Conservation (phyloP, 179 eudicot species). For the Beta lomatogona region DNA sequence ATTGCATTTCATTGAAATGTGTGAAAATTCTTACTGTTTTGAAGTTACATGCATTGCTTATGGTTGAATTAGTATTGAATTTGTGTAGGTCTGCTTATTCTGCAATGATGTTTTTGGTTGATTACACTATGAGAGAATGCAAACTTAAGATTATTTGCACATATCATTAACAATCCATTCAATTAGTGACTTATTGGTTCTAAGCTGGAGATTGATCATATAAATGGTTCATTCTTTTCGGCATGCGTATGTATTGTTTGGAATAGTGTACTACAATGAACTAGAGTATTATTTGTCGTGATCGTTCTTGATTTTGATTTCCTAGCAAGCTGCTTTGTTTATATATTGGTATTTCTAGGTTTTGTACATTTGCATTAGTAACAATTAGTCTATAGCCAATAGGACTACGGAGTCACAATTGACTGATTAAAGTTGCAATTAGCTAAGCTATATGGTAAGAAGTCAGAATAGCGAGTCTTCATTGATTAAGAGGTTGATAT, state of each 20-base stretch:
- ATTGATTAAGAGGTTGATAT: background rate
- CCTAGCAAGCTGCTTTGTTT: background rate
- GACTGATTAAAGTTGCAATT: constrained; percentile 1
- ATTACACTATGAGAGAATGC: background rate
- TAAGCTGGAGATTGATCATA: background rate
- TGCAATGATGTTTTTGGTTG: background rate
- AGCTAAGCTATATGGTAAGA: background rate
- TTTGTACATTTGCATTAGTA: background rate
- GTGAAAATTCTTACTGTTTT: background rate
- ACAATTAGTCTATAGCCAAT: too few species aligned
- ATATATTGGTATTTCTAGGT: background rate
- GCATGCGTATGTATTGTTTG: too few species aligned
- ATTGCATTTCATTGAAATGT: background rate
- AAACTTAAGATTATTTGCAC: background rate
- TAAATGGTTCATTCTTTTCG: too few species aligned
- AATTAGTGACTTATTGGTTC: background rate
- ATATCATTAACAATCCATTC: background rate
- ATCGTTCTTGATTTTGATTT: too few species aligned
- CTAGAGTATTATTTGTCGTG: too few species aligned
- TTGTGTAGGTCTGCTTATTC: background rate
- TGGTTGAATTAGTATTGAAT: background rate
- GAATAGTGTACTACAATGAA: too few species aligned
- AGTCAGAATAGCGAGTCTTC: background rate
- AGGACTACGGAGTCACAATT: background rate
- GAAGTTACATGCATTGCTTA: background rate